These are phyloP conservation scores for Colletotrichum sp. DNA, from an alignment of 2,329 filamentous ascomycete species.

Conservation along the genomic window DNA sequence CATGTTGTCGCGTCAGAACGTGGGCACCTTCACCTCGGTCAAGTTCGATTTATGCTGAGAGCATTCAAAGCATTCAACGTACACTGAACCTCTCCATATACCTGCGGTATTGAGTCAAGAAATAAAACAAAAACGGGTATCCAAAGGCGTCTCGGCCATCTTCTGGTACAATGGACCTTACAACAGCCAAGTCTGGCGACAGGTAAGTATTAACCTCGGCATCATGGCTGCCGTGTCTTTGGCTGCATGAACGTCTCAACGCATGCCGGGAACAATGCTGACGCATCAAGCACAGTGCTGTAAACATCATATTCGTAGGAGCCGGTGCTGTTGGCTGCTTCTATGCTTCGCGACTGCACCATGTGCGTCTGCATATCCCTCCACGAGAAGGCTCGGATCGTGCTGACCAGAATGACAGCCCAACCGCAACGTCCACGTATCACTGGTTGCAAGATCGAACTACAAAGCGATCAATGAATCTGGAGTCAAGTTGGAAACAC, in stretches of 20 bases:
- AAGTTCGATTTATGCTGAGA: not conserved
- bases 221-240: not conserved
- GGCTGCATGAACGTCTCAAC: not conserved
- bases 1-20: not conserved
- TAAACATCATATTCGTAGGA: slow-evolving; percentile 70
- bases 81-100: not conserved
- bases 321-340: slow-evolving; percentile 76
- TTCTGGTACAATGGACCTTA: not conserved
- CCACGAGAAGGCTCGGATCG: not conserved
- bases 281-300: slow-evolving; percentile 37
- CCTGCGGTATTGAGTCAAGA: not conserved
- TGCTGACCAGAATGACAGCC: slow-evolving; percentile 40
- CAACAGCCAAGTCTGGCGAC: not conserved
- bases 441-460: slow-evolving; percentile 77
- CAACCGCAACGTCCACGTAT: slow-evolving; percentile 60
- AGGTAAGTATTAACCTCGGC: not conserved
- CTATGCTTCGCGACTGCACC: slow-evolving; percentile 72
- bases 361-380: slow-evolving; percentile 38
- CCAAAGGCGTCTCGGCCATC: not conserved
- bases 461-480: slow-evolving; percentile 65
- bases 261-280: not conserved
- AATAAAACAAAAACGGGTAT: not conserved
- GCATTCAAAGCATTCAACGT: not conserved
- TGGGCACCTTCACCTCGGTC: not conserved
- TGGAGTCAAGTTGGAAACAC: slow-evolving; percentile 70